A percentile compares a stretch with the other conserved stretches of the same genome.
Evolutionary conservation across 2,329 filamentous ascomycete genomes (phyloP).

Genomic region (Fusarium clavum): DNA sequence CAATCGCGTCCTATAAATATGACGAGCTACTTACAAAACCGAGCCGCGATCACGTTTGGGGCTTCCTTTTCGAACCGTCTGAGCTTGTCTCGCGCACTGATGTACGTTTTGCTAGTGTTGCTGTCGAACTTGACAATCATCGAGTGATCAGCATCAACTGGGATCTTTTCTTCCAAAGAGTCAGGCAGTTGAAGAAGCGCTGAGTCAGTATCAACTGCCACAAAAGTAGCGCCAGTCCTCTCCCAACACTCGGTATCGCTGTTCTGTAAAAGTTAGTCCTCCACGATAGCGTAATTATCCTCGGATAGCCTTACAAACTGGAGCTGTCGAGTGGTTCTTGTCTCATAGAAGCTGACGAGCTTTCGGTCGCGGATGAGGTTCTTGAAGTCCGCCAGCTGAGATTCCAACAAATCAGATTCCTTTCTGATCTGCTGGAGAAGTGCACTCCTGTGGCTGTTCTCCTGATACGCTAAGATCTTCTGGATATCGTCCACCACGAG

Average conservation of each 20-base stretch:
- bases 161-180: neutral
- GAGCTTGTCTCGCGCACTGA: neutral
- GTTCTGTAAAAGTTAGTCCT: neutral
- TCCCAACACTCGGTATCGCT: neutral
- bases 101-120: neutral
- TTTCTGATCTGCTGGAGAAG: neutral
- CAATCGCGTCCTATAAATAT: too few relatives aligned
- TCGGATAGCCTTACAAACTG: neutral
- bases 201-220: neutral
- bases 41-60: neutral
- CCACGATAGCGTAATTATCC: too few relatives aligned
- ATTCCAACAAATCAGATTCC: neutral
- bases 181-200: neutral
- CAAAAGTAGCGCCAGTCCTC: neutral
- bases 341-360: neutral
- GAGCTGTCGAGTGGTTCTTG: neutral
- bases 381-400: neutral
- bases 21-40: neutral
- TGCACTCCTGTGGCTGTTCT: neutral
- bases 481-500: neutral
- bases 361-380: constrained; percentile 5
- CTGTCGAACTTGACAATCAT: neutral
- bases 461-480: neutral
- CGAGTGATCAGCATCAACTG: neutral
- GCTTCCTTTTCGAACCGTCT: neutral